These are phyloP conservation scores for Apiospora marii DNA, from an alignment of 2,329 filamentous ascomycete species.

Conservation along the genomic window DNA sequence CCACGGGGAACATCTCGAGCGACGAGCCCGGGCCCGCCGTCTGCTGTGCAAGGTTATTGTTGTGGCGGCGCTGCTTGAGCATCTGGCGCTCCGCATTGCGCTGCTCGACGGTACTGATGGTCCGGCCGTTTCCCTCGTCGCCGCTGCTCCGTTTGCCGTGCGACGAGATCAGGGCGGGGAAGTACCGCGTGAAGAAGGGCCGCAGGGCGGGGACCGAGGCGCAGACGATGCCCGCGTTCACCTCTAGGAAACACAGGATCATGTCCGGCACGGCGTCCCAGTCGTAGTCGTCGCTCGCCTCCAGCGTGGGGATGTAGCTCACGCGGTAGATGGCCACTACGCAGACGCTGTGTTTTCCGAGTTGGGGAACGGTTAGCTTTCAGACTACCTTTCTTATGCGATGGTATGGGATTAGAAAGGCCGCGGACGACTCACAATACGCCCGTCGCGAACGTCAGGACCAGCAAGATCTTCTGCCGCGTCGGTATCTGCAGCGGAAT, in stretches of 20 bases:
- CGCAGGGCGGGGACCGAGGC: slow-evolving; percentile 31
- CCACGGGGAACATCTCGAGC: slow-evolving; percentile 15
- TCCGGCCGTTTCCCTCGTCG: slow-evolving; percentile 10
- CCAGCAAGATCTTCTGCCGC: slow-evolving; percentile 31
- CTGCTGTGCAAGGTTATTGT: not conserved
- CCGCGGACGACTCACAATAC: slow-evolving; percentile 27
- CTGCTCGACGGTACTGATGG: slow-evolving; percentile 29
- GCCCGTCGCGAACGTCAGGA: slow-evolving; percentile 32
- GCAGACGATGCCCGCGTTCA: slow-evolving; percentile 33
- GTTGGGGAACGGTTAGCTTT: not conserved
- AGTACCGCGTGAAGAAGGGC: slow-evolving; percentile 28
- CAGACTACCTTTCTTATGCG: too few relatives aligned
- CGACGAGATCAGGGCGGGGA: slow-evolving; percentile 25
- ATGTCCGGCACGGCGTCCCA: slow-evolving; percentile 34
- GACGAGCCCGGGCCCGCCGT: slow-evolving; percentile 28
- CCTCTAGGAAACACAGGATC: slow-evolving; percentile 30
- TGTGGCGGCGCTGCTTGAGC: slow-evolving; percentile 28
- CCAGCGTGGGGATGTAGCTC: slow-evolving; percentile 31
- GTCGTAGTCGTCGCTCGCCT: slow-evolving; percentile 34
- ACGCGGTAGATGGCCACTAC: slow-evolving; percentile 32
- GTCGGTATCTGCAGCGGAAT: slow-evolving; percentile 31
- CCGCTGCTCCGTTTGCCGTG: slow-evolving; percentile 25
- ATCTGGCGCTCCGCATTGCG: slow-evolving; percentile 29
- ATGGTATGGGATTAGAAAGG: not conserved
- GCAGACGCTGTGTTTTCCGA: slow-evolving; percentile 27